phyloP scores from a whole-genome alignment of 805 yeast genomes.

The Starmerella vaccinii region DNA sequence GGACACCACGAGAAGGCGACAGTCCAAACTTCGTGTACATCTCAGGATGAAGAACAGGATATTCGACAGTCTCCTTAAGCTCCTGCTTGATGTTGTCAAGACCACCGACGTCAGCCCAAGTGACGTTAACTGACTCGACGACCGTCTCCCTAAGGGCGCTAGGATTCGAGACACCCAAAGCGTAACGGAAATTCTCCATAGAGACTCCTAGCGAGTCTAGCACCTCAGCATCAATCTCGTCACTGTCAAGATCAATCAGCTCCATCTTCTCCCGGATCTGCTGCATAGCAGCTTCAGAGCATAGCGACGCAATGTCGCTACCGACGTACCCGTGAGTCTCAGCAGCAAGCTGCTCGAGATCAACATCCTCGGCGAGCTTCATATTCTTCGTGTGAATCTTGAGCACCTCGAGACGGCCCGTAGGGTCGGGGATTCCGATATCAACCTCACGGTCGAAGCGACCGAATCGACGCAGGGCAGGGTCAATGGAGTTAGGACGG shows the following conservation, averaged over 20 bases:
- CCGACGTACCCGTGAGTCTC: conserved; percentile 99
- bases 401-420: conserved; percentile 93
- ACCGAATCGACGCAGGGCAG: conserved; percentile 77
- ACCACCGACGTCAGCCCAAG: conserved; percentile 99
- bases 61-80: conserved; percentile 97
- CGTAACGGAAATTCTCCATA: conserved; percentile 97
- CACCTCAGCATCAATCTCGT: conserved; percentile 93
- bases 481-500: conserved; percentile 77
- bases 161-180: conserved; percentile 95
- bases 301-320: conserved; percentile 94
- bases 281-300: conserved; percentile 99
- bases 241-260: conserved; percentile 88
- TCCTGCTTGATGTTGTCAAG: conserved; percentile 91
- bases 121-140: conserved; percentile 95
- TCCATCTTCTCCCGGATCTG: conserved; percentile 99
- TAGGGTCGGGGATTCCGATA: conserved; percentile 92
- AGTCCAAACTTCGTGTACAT: conserved; percentile 97
- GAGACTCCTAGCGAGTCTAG: conserved; percentile 94
- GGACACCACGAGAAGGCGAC: conserved; percentile 95
- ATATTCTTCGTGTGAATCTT: conserved; percentile 97
- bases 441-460: conserved; percentile 81
- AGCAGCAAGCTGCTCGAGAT: conserved; percentile 86
- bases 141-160: conserved; percentile 99
- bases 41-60: conserved; percentile 97
- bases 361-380: conserved; percentile 93